Percentiles rank a stretch among this genome's conserved stretches.
Evolutionary conservation across 2,329 filamentous ascomycete genomes (phyloP).

Genomic region (Monosporascus sp.): DNA sequence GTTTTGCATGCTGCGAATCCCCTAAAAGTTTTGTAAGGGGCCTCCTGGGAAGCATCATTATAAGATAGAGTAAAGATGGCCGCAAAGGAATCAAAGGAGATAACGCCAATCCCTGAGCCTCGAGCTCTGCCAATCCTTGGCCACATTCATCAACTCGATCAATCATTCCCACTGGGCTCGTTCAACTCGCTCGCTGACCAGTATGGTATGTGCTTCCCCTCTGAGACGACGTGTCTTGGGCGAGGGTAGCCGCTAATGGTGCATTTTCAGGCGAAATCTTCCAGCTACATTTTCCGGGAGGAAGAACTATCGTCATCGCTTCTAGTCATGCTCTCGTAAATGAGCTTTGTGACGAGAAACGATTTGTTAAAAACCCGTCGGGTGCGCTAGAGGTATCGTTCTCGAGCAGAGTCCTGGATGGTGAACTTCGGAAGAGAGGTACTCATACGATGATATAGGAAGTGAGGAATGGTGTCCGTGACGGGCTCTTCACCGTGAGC

Average conservation of each 20-base stretch:
- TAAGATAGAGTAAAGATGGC: conserved; percentile 2
- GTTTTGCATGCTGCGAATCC: too few species aligned
- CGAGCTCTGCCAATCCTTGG: conserved; percentile 60
- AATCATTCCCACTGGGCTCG: conserved; percentile 50
- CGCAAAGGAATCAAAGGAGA: conserved; percentile 11
- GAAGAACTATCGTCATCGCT: conserved; percentile 43
- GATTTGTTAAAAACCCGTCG: conserved; percentile 56
- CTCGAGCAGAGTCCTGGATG: not conserved
- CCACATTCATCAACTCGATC: conserved; percentile 59
- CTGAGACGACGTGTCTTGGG: conserved; percentile 3
- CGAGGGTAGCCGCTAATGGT: conserved; percentile 8
- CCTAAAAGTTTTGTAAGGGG: too few species aligned
- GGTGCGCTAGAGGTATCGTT: conserved; percentile 37
- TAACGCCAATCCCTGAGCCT: conserved; percentile 55
- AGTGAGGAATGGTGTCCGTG: conserved; percentile 55
- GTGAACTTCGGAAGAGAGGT: not conserved
- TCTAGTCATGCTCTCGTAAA: conserved; percentile 52
- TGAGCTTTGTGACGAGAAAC: conserved; percentile 59
- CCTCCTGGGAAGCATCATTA: too few species aligned
- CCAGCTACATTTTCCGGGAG: conserved; percentile 46
- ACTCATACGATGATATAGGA: conserved; percentile 27
- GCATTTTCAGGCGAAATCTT: conserved; percentile 50
- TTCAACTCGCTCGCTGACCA: conserved; percentile 54
- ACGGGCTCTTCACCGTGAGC: conserved; percentile 61
- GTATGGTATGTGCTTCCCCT: conserved; percentile 47